phyloP scores from a whole-genome alignment of 1,284 basidiomycete species.

The Taiwanofungus camphoratus region DNA sequence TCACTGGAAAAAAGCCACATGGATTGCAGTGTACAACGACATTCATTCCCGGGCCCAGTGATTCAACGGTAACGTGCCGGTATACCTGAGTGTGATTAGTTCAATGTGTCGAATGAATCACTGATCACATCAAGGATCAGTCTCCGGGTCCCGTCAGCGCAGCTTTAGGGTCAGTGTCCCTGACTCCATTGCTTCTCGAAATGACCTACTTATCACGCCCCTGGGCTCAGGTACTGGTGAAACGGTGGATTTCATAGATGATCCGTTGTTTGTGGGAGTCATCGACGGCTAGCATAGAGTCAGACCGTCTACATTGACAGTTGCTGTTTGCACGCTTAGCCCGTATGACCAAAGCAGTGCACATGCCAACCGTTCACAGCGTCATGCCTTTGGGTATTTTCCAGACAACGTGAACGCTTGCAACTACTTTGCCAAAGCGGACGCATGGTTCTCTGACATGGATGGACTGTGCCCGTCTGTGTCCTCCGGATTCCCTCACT shows the following conservation, averaged over 20 bases:
- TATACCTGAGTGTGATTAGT: no score
- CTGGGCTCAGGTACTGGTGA: neutral
- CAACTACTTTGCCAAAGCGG: neutral
- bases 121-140: no score
- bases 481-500: no score
- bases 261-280: neutral
- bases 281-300: neutral
- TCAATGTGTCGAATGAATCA: no score
- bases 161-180: no score
- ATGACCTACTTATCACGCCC: neutral
- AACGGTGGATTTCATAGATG: neutral
- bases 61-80: no score
- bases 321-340: neutral
- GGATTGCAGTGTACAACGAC: no score
- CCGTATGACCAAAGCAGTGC: neutral
- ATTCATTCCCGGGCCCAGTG: no score
- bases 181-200: no score
- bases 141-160: no score
- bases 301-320: neutral
- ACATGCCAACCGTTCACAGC: neutral
- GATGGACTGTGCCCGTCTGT: neutral
- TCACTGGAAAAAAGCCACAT: no score
- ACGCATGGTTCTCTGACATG: neutral
- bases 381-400: neutral
- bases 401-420: neutral